Evolutionary conservation across 352 stramenopile species (phyloP), one percentile per base, ranked within the genome.

Genomic region (Pythium aristosporum): DNA sequence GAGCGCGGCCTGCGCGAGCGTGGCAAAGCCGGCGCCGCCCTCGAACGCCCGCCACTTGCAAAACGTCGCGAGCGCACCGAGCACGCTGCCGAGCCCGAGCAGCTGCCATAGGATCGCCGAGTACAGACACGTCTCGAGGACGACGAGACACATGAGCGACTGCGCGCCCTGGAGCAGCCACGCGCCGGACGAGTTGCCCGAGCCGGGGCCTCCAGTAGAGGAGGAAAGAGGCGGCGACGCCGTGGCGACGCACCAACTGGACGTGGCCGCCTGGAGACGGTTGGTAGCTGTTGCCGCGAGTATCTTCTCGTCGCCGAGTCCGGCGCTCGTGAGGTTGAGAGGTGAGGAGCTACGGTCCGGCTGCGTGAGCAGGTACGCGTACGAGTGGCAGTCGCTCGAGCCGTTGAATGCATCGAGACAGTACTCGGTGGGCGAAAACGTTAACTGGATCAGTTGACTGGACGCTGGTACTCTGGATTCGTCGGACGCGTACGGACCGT

Each of bases 111-210:
- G 57, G 11, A 68, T 52, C 68, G 75, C 73, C 11, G 73, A 68
- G 67, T 84, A 89, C 34, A 76, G 60, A 47, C 76, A 74, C 2
- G 75, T 86, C 57, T 89, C 80, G 50, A 89, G 57, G 15, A 86
- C 68, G 11, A 85, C 76, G 18, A 89, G 76, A 49, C 80, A 89
- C 46, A 76, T 56, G 66, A 87, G 73, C 37, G 72, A 82, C 60
- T 83, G 64, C 0, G 76, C 76, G 8, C 78, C 80, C 44, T 82
- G 76, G 12, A 86, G 65, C 12, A 85, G 66, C 72, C 76, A 83
- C 23, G 76, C 75, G 32, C 74, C 63, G 20, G 25, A 30, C 25
- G 20, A 30, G 2, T 32, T 42, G 51, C 10, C n/a, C 3, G 52
- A 47, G 39, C 12, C 16, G 39, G 11, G 7, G 13, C 13, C 13